Evolutionary conservation across 192 early-diverging fungal genomes (phyloP).

Genomic region (Coemansia sp.): DNA sequence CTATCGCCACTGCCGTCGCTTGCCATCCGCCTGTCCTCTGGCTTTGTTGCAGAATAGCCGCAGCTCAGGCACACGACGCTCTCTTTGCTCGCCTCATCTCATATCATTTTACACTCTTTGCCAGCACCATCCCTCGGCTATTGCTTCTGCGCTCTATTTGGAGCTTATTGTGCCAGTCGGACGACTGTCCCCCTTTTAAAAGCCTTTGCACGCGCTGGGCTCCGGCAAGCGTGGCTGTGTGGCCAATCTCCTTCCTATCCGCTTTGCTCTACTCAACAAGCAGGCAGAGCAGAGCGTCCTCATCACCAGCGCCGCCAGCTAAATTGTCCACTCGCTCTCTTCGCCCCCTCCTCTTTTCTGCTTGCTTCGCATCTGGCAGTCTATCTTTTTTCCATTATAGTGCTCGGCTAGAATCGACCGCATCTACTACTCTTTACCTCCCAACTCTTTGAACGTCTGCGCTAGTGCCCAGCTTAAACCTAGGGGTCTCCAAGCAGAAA

Average conservation of each 20-base stretch:
- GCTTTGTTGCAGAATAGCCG: neutral
- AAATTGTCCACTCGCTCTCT: neutral
- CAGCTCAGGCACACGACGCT: neutral
- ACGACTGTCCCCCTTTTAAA: neutral
- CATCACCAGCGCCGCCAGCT: neutral
- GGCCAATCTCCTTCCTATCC: too few species aligned
- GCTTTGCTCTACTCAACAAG: too few species aligned
- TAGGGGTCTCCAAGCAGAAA: slow-evolving; percentile 8
- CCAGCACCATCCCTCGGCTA: neutral
- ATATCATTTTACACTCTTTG: too few species aligned
- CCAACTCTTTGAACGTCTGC: neutral
- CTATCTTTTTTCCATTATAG: slow-evolving; percentile 6
- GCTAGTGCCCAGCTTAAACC: slow-evolving; percentile 1
- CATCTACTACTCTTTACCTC: neutral
- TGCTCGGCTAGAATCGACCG: slow-evolving; percentile 2
- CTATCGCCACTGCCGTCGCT: neutral
- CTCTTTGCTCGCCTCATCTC: neutral
- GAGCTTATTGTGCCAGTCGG: neutral
- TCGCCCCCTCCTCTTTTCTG: neutral
- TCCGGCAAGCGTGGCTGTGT: too few species aligned
- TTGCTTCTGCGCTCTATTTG: neutral
- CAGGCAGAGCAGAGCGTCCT: too few species aligned
- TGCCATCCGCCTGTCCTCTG: neutral
- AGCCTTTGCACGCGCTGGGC: neutral
- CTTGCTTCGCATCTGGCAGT: slow-evolving; percentile 1